Conservation (phyloP, 371 early-diverging fungal species). For the Smittium mucronatum region DNA sequence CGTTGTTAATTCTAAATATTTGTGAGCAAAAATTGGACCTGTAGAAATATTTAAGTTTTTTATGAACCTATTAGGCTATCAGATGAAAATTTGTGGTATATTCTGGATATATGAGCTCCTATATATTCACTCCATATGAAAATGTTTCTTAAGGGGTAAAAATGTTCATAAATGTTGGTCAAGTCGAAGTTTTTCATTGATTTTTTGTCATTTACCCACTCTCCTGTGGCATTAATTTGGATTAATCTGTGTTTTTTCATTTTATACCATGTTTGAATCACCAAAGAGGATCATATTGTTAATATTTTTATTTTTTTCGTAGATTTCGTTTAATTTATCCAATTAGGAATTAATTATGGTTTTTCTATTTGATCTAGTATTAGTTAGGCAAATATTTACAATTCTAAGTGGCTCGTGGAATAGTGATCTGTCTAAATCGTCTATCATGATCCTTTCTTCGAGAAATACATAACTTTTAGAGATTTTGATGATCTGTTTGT, state of each 20-base stretch:
- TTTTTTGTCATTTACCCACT: background rate
- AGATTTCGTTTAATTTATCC: background rate
- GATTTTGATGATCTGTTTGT: too few relatives aligned
- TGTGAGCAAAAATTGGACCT: background rate
- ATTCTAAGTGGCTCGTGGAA: background rate
- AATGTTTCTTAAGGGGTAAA: background rate
- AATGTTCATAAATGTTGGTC: background rate
- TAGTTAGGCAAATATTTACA: background rate
- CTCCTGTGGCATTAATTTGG: background rate
- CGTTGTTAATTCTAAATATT: too few relatives aligned
- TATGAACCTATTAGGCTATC: background rate
- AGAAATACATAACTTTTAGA: too few relatives aligned
- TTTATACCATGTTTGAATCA: constrained; percentile 6
- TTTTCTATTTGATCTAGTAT: background rate
- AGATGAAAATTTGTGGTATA: constrained; percentile 1
- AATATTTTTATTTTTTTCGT: background rate
- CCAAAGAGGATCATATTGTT: constrained; percentile 1
- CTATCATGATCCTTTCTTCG: background rate
- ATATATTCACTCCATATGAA: background rate
- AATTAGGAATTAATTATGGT: background rate
- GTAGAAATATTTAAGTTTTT: too few relatives aligned
- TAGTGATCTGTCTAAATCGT: background rate
- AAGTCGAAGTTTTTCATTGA: background rate
- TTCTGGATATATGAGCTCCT: background rate
- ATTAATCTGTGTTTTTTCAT: background rate